phyloP scores from a whole-genome alignment of 495 filamentous ascomycete genomes.

The Penicillium nucicola region DNA sequence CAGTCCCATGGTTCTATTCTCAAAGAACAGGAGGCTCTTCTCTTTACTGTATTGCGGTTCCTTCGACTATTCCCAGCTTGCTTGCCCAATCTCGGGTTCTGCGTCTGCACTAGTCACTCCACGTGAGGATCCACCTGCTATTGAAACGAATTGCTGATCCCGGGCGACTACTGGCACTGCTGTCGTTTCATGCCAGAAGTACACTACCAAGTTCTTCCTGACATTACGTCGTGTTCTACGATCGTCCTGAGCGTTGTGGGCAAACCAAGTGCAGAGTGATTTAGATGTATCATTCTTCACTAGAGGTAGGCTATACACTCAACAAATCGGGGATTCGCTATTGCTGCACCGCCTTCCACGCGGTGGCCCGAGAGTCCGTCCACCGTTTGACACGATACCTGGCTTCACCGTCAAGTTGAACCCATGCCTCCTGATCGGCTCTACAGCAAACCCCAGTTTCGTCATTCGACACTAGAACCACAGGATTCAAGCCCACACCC shows the following conservation, averaged over 20 bases:
- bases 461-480: background rate
- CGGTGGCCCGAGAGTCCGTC: background rate
- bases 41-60: too few species aligned
- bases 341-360: background rate
- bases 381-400: background rate
- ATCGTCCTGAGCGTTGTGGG: background rate
- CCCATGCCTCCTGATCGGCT: background rate
- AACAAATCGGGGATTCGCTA: background rate
- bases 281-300: background rate
- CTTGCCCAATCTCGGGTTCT: background rate
- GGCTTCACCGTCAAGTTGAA: background rate
- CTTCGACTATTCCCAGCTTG: background rate
- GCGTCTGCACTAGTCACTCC: background rate
- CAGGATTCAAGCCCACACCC: too few species aligned
- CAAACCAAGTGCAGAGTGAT: too few species aligned
- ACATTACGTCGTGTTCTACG: background rate
- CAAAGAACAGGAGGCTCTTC: too few species aligned
- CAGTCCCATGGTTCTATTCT: background rate
- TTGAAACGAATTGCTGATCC: background rate
- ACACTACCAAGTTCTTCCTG: background rate
- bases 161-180: background rate
- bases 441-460: background rate
- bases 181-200: background rate
- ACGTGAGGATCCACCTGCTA: background rate
- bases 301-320: background rate